Evolutionary conservation across 2,329 filamentous ascomycete genomes (phyloP).

Genomic region (Colletotrichum australisinense): DNA sequence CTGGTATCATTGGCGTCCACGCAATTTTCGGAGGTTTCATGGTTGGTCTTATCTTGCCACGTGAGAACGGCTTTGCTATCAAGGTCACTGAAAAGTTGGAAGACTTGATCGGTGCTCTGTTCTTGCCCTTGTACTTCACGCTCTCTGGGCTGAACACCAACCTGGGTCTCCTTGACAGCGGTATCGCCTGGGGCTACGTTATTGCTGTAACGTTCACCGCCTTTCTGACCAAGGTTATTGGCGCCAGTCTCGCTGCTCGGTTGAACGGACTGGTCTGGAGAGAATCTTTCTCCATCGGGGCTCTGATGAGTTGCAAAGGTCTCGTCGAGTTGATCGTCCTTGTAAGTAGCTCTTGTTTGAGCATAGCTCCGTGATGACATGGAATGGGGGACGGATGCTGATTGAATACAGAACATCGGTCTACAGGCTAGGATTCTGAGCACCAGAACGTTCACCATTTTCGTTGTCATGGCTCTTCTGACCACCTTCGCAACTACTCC

Average conservation of each 20-base stretch:
- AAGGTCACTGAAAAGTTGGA: conserved; percentile 95
- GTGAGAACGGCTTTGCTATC: conserved; percentile 90
- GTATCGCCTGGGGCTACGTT: conserved; percentile 91
- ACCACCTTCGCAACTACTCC: conserved; percentile 89
- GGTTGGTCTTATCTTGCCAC: conserved; percentile 88
- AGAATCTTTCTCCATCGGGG: conserved; percentile 88
- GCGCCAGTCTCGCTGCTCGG: conserved; percentile 82
- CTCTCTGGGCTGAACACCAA: conserved; percentile 91
- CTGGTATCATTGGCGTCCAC: conserved; percentile 89
- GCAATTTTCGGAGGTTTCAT: conserved; percentile 95
- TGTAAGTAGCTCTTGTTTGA: conserved; percentile 59
- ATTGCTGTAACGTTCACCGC: conserved; percentile 84
- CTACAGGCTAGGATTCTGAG: conserved; percentile 86
- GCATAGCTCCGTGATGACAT: not conserved
- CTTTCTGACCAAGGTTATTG: conserved; percentile 86
- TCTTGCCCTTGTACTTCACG: conserved; percentile 93
- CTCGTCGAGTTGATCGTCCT: conserved; percentile 95
- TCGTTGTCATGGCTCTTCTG: conserved; percentile 91
- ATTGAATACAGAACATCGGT: conserved; percentile 68
- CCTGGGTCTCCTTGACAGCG: conserved; percentile 83
- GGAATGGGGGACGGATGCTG: not conserved
- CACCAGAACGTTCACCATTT: conserved; percentile 87
- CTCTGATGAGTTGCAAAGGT: conserved; percentile 96
- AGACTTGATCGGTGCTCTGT: conserved; percentile 85
- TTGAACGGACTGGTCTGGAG: conserved; percentile 86